Percentiles rank a stretch among this genome's conserved stretches.
phyloP scores from a whole-genome alignment of 495 filamentous ascomycete genomes.

The Chaetomium fimeti region DNA sequence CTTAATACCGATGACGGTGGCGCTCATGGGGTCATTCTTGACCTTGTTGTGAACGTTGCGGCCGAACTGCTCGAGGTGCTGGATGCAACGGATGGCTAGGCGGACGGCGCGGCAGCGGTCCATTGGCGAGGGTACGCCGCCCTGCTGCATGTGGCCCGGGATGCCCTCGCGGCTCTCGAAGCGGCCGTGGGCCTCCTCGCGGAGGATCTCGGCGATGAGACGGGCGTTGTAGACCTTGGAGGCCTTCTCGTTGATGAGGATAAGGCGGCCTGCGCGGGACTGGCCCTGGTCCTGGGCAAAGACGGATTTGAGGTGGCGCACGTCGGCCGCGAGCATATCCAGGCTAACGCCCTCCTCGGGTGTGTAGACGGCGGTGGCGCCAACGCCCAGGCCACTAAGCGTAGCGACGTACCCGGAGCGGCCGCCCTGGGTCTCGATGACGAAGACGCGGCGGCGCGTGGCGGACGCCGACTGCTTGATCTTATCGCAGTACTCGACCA shows the following conservation, averaged over 20 bases:
- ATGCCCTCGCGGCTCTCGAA: constrained; percentile 94
- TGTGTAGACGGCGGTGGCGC: constrained; percentile 93
- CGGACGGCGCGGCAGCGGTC: constrained; percentile 90
- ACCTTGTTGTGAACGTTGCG: constrained; percentile 66
- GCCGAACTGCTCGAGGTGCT: constrained; percentile 79
- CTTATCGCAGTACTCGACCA: constrained; percentile 93
- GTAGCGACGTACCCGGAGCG: constrained; percentile 93
- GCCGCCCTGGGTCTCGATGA: constrained; percentile 96
- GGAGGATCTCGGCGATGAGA: constrained; percentile 92
- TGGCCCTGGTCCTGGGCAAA: constrained; percentile 87
- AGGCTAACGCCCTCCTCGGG: constrained; percentile 95
- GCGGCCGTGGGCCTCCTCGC: constrained; percentile 83
- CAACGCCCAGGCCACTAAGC: constrained; percentile 81
- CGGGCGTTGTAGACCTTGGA: constrained; percentile 87
- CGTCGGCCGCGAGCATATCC: constrained; percentile 87
- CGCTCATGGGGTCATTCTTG: constrained; percentile 64
- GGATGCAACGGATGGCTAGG: constrained; percentile 85
- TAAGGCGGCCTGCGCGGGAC: constrained; percentile 87
- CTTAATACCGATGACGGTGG: constrained; percentile 85
- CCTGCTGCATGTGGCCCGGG: constrained; percentile 96
- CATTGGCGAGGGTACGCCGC: constrained; percentile 90
- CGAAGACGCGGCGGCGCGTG: constrained; percentile 87
- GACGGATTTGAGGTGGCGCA: constrained; percentile 80
- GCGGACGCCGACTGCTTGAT: constrained; percentile 96
- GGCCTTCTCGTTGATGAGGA: constrained; percentile 90